Evolutionary conservation across 306 rosid genomes (phyloP), one percentile per base, ranked within the genome.

Genomic region (Oemleria cerasiformis): DNA sequence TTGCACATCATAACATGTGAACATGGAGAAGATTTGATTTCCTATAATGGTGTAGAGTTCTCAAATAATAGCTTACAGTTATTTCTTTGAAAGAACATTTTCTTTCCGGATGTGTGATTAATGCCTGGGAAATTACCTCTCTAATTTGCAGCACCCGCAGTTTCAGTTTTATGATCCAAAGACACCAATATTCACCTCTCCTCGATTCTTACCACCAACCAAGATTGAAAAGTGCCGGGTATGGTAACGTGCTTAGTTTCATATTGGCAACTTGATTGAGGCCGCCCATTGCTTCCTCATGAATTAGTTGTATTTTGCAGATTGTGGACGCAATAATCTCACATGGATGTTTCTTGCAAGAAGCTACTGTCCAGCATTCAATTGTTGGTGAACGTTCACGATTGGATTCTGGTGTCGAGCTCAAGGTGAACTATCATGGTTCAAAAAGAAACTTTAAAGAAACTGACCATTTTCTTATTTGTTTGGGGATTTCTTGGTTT

Each of bases 201-300:
- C 97, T 43, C 72, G 90, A 67, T 93, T 93, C 88, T 84, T 93
- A 43, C 98, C 98, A 25, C 98, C 98, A 70, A 88, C 98, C 17
- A 93, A 93, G 94, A 88, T 93, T 2, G 98, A 93, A 34, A 83
- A 80, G 16, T 87, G 89, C 79, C 84, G 77, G 90, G 98, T 90
- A 84, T 71, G 86, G 56, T 61, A 68, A 42, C 60, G 16, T 40
- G 47, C 47, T 36, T 43, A 7, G 38, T 7, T 17, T 71, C 48
- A n/a, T 64, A 59, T 75, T 65, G 34, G 11, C 38, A 23, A 30
- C 51, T 61, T 65, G 34, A n/a, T 9, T 60, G 8, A 62, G 49
- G 77, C 59, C 7, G 21, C 47, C 59, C 70, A 72, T 55, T 77
- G 68, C 79, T 55, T 77, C 66, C 79, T 73, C 63, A 75, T 76